These are phyloP conservation scores for Cutaneotrichosporon arboriforme DNA, from an alignment of 1,284 basidiomycete species.

Conservation along the genomic window DNA sequence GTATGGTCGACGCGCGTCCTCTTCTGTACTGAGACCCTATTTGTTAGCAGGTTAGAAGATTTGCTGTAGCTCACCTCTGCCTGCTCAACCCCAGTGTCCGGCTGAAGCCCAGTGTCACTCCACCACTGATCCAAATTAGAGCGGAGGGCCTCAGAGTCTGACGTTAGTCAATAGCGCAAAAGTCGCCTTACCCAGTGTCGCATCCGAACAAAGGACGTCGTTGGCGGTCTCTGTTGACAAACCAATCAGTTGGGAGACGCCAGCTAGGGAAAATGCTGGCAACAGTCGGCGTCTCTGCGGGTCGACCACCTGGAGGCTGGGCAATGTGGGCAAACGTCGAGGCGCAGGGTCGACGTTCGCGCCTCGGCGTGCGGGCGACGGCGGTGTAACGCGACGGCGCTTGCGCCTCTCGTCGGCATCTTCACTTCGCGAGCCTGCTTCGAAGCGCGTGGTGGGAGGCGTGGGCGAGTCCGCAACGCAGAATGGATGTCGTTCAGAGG, in stretches of 20 bases:
- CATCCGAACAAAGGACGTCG: constrained; percentile 13
- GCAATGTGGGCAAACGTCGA: background rate
- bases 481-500: constrained; percentile 9
- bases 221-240: constrained; percentile 26
- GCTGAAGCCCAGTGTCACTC: constrained; percentile 20
- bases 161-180: background rate
- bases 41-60: too few relatives aligned
- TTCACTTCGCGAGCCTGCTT: too few relatives aligned
- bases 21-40: background rate
- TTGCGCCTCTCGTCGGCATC: too few relatives aligned
- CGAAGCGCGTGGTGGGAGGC: too few relatives aligned
- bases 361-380: too few relatives aligned
- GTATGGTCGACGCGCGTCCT: constrained; percentile 2
- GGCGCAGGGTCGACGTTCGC: background rate
- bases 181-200: too few relatives aligned
- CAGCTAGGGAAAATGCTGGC: constrained; percentile 5
- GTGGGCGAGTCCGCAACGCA: too few relatives aligned
- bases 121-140: constrained; percentile 25
- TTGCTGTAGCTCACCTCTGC: background rate
- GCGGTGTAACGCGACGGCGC: too few relatives aligned
- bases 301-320: background rate
- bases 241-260: constrained; percentile 14
- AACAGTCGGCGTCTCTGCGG: constrained; percentile 1
- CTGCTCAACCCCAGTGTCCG: constrained; percentile 2
- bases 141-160: constrained; percentile 3